Evolutionary conservation across 768 basidiomycete genomes (phyloP).

Genomic region (Lactarius quietus): DNA sequence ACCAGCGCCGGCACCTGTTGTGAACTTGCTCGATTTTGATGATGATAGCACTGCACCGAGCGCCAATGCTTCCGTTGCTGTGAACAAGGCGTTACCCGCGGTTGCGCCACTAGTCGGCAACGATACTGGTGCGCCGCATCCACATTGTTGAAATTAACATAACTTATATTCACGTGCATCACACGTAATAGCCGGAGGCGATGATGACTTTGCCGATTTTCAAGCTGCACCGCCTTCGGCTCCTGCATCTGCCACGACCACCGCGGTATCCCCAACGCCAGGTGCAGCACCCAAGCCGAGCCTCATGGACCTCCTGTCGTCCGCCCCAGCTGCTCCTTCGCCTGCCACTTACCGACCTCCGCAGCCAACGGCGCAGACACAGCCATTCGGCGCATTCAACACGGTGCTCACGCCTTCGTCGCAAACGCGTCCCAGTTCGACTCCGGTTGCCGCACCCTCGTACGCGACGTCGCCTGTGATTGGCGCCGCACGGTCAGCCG

Average conservation of each 20-base stretch:
- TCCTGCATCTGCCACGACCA: conserved; percentile 50
- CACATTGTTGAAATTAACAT: background rate
- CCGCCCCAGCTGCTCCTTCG: background rate
- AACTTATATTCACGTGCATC: background rate
- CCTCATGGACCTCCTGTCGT: conserved; percentile 17
- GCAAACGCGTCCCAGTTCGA: conserved; percentile 22
- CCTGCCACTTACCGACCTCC: background rate
- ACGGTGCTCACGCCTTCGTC: conserved; percentile 9
- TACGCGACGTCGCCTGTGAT: conserved; percentile 5
- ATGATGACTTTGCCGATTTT: conserved; percentile 87
- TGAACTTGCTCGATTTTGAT: conserved; percentile 77
- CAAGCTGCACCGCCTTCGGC: conserved; percentile 60
- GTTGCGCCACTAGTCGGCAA: conserved; percentile 31
- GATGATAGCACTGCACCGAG: conserved; percentile 54
- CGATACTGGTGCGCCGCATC: conserved; percentile 27
- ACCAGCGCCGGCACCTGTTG: conserved; percentile 37
- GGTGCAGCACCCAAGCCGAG: conserved; percentile 2
- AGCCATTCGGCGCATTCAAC: conserved; percentile 10
- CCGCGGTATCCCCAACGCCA: conserved; percentile 28
- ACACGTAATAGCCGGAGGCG: conserved; percentile 33
- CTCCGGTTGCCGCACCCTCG: conserved; percentile 6
- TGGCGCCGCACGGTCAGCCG: conserved; percentile 28
- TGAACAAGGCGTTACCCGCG: conserved; percentile 55
- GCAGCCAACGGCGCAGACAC: conserved; percentile 7
- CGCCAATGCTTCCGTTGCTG: conserved; percentile 29